Base-by-base conservation (phyloP, 2,329 filamentous ascomycete species). In the Sphaerostilbella broomeana region DNA sequence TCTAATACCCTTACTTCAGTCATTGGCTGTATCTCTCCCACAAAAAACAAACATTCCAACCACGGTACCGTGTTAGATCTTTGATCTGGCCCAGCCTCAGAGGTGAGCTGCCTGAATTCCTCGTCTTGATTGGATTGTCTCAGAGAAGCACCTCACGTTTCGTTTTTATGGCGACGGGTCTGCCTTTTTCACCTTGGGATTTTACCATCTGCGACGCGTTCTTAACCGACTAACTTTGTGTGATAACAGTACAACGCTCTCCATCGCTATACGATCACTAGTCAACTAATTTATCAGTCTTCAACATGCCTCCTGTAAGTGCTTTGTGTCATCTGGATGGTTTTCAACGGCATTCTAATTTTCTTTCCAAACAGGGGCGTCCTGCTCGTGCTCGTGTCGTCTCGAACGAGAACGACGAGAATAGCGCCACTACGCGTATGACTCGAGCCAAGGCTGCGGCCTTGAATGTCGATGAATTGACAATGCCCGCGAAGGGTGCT, bases 321-420 rank as follows among this genome's bases (percentile, higher is more conserved):
- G 27, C 9, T 18, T 16, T 5, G 3, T 22, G 5, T n/a, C n/a
- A n/a, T n/a, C n/a, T n/a, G n/a, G n/a, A n/a, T n/a, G n/a, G n/a
- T n/a, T n/a, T n/a, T n/a, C n/a, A n/a, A n/a, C n/a, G n/a, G n/a
- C n/a, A n/a, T n/a, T n/a, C n/a, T n/a, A n/a, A n/a, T n/a, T n/a
- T n/a, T n/a, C n/a, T n/a, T n/a, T n/a, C n/a, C n/a, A 26, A n/a
- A 11, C 5, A 44, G 42, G 42, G 42, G 40, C 42, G 42, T 20
- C 38, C 42, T 16, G 19, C 77, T 56, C 78, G 84, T 65, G 76
- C 80, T 61, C 83, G 88, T 67, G 76, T 80, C 61, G 75, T 83
- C 55, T 84, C 83, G 50, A 92, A 94, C 64, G 89, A 95, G 72
- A 95, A 95, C 61, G 90, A 95, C 62, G 92, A 95, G 71, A 94